Percentiles rank a stretch among this genome's conserved stretches.
Conservation (phyloP, 345 rosid genomes). For the Camelina neglecta region DNA sequence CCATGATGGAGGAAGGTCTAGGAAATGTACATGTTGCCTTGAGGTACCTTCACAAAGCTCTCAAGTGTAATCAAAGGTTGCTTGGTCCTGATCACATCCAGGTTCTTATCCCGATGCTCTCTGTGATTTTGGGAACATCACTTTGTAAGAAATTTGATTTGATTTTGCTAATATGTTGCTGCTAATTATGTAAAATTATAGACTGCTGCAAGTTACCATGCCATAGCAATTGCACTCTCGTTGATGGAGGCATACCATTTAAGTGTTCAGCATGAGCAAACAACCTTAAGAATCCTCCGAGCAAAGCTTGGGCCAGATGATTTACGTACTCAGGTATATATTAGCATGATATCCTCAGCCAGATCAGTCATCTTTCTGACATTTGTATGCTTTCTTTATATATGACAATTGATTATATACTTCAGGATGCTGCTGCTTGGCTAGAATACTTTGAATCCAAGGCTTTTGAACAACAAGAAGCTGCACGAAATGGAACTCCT, state of each 20-base stretch:
- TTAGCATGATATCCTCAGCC: conserved; percentile 8
- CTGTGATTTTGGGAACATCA: not conserved
- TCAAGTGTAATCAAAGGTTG: conserved; percentile 90
- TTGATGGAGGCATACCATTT: conserved; percentile 98
- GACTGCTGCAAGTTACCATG: conserved; percentile 99
- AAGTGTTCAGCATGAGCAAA: conserved; percentile 99
- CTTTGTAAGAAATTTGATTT: conserved; percentile 28
- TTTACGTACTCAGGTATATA: conserved; percentile 91
- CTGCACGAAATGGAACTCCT: conserved; percentile 91
- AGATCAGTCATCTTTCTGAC: conserved; percentile 24
- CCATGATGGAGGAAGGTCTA: conserved; percentile 99
- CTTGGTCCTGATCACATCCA: conserved; percentile 99
- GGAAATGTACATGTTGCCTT: conserved; percentile 99
- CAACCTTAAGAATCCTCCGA: conserved; percentile 90
- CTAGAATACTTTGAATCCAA: conserved; percentile 98
- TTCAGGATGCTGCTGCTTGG: conserved; percentile 99
- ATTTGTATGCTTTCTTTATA: conserved; percentile 8
- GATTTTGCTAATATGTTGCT: conserved; percentile 14
- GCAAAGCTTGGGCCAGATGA: conserved; percentile 98
- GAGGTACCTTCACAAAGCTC: conserved; percentile 96
- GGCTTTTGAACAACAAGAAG: conserved; percentile 99
- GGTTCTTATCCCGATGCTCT: conserved; percentile 56
- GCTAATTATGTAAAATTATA: conserved; percentile 44
- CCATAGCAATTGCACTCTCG: conserved; percentile 99
- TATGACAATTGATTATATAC: conserved; percentile 34